These are phyloP conservation scores for Trapa incisa DNA, from an alignment of 345 rosid genomes.

Conservation along the genomic window DNA sequence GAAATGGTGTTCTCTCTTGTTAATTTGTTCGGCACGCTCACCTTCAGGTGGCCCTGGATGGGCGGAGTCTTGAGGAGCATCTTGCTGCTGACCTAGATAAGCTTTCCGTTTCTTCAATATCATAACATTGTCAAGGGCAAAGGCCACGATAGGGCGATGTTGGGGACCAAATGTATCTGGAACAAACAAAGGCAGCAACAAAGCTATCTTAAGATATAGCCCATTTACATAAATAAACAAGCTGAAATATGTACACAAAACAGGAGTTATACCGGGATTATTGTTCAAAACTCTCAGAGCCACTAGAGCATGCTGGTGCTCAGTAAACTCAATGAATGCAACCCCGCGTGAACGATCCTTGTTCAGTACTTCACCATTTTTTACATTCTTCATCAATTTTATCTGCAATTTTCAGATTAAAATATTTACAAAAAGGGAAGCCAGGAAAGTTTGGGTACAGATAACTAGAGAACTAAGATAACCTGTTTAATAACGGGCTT, in stretches of 20 bases:
- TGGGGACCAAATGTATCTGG: slow-evolving; percentile 76
- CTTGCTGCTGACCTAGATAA: slow-evolving; percentile 33
- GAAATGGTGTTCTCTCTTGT: slow-evolving; percentile 33
- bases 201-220: background rate
- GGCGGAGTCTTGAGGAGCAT: slow-evolving; percentile 12
- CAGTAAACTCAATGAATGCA: slow-evolving; percentile 75
- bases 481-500: slow-evolving; percentile 78
- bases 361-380: slow-evolving; percentile 49
- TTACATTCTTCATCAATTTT: slow-evolving; percentile 52
- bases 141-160: slow-evolving; percentile 72
- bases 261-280: slow-evolving; percentile 50
- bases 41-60: slow-evolving; percentile 15
- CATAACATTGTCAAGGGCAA: slow-evolving; percentile 71
- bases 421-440: background rate
- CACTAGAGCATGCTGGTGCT: slow-evolving; percentile 83
- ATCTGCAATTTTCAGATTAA: slow-evolving; percentile 29
- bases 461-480: background rate
- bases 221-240: background rate
- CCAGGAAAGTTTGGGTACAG: background rate
- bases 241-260: background rate
- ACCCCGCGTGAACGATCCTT: slow-evolving; percentile 75
- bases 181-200: background rate
- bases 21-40: slow-evolving; percentile 12
- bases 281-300: slow-evolving; percentile 90
- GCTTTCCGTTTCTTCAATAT: slow-evolving; percentile 54